Evolutionary conservation across 768 basidiomycete species (phyloP), one percentile per base, ranked within the genome.

Genomic region (Rhodosporidiobolus odoratus): DNA sequence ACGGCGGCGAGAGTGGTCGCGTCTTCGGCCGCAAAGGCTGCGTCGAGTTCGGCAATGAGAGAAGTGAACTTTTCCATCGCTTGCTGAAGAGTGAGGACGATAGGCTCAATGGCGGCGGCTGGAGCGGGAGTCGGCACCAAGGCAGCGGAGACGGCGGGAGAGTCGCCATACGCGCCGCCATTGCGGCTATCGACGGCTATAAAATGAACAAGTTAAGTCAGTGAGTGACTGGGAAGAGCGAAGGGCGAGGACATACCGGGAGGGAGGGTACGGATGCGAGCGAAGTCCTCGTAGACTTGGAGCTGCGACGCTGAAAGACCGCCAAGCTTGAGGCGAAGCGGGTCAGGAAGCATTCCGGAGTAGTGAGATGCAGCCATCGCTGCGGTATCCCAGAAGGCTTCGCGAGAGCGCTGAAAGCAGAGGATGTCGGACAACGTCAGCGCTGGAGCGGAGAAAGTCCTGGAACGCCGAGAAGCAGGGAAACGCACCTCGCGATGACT

Each of bases 281-380:
- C 88, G 74, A 99, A 98, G 78, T 99, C 96, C 75, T 97, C 93
- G 80, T 99, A 99, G 17, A 99, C 92, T 57, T 86, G 85, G 43
- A 87, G 81, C 79, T 99, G 96, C 73, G 87, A 86, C 27, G 85
- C 82, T 71, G 91, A 88, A 16, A 99, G 82, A 47, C 96, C 96
- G 53, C 83, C 86, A 17, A 87, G 83, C 77, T 90, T 89, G 79
- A 98, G 86, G 45, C 93, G 86, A 58, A 99, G 82, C 35, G 90
- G 88, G 75, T 98, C 93, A 6, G 96, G 96, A 52, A 99, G 84
- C 62, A 82, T 85, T 5, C 84, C 80, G 8, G 87, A 84, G 76
- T 91, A 89, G 69, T 84, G 87, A 13, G 89, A 85, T 82, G 86
- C 67, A 84, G 85, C 71, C 66, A 81, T 78, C 30, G 89, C 88